Base-by-base conservation (phyloP, 2,329 filamentous ascomycete species). In the Penicillium sp. region DNA sequence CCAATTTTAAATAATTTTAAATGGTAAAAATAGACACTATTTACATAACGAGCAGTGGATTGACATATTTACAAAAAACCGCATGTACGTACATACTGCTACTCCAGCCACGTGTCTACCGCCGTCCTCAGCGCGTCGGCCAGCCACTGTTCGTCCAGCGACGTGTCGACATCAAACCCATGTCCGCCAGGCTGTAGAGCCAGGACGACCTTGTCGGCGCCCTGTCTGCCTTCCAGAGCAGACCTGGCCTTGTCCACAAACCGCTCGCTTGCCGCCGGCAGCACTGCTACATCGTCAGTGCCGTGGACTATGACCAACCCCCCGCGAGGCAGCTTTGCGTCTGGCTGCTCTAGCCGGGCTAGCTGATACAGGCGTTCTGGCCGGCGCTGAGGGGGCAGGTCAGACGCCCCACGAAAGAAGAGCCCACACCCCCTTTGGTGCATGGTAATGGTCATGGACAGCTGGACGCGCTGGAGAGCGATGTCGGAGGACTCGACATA, bases 231-330 rank as follows among this genome's bases (percentile, higher is more conserved):
- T 57, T 61, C 61, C 21, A 71, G 52, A 14, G 60, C 62, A 42
- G 66, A 52, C 9, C 58, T 59, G 5, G 64, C 63, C 38, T 60
- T 62, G 1, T 20, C 48, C 20, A 70, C 63, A 53, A 74, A 73
- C 24, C 55, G 62, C 55, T 67, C 60, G 46, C 62, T 64, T 0
- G 65, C 64, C 21, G 61, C 63, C 24, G 64, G 49, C 6, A 69
- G 66, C 14, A 74, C 67, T 3, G 69, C 47, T 20, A 56, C 63
- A 61, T 75, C 73, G 18, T 67, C 62, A 12, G 55, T 57, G 1
- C 72, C 72, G 47, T 75, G 72, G 16, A 72, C 35, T n/a, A 76
- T 59, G 49, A 62, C 66, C 30, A 69, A 62, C 0, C 68, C 68
- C 16, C 68, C 69, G 0, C 60, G 60, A 1, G 72, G 70, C 6